Base-by-base conservation (phyloP, 768 basidiomycete species). In the Hygrocybe punicea region DNA sequence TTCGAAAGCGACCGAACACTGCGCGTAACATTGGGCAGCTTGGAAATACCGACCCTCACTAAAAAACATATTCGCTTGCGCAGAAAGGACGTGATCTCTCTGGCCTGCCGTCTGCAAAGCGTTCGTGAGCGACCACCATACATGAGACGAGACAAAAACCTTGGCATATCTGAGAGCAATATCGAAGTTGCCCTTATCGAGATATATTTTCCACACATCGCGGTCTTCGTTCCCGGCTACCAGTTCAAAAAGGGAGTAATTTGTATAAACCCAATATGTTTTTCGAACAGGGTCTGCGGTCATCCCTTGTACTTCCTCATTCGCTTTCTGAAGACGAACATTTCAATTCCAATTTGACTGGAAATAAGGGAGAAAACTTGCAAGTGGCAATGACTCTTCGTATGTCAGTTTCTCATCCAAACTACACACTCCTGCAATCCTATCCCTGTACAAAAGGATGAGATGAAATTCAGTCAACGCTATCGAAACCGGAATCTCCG, bases 241-340 rank as follows among this genome's bases (percentile, higher is more conserved):
- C 23, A 99, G 73, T 65, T 99, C 97, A 63, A 91, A 94, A 17
- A 99, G 79, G 0, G 91, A 89, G 59, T 86, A 84, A 61, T 91
- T 86, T 0, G 95, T 95, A 67, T 87, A 95, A 2, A 94, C 82
- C 97, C 97, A 99, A 64, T 88, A 95, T 13, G 96, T 98, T 70
- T 84, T 86, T 8, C 89, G 84, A 3, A 91, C 85, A 16, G 89
- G 89, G 71, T 99, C 97, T 8, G 89, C 81, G 5, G 87, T 83
- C 33, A 98, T 73, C 0, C 88, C 91, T 25, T 83, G 76, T 16
- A 92, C 84, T 35, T 72, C 74, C 65, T 96, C 93, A 24, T 81
- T 83, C 6, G 84, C 76, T 81, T 85, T 87, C 94, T 97, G 67
- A 35, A 46, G 50, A n/a, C 14, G 13, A 54, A 16, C 16, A 13